Base-by-base conservation (phyloP, 257 asterid genomes). In the Plantago elongata region DNA sequence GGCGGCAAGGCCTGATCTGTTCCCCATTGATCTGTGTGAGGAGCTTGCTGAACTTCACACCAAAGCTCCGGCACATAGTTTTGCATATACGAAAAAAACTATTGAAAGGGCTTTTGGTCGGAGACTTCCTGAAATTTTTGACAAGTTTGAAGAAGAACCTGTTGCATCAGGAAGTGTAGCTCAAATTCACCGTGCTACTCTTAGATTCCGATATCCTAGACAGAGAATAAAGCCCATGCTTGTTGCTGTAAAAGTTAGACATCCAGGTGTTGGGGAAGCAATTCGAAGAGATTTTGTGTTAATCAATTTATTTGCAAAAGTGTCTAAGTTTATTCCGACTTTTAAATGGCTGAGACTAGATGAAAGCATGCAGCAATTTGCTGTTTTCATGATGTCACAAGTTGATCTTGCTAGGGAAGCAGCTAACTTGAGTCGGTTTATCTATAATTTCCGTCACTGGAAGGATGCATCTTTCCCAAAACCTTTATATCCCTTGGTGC, bases 331-430 rank as follows among this genome's bases (percentile, higher is more conserved):
- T 65, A 50, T 86, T 56, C 95, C 97, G 42, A 66, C 87, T 5
- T 69, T 89, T 74, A 87, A 82, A 71, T 89, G 97, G 97, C 77
- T 86, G 65, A 84, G 95, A 77, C 80, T 86, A 64, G 94, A 89
- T 74, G 95, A 89, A 73, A 86, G 97, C 82, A 63, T 84, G 65
- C 94, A 81, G 67, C 95, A 89, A 62, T 89, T 89, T 77, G 81
- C 89, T 10, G 89, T 82, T 62, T 89, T 86, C 82, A 86, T 89
- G 97, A 77, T 86, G 89, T 81, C 97, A 51, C 97, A 86, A 86
- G 97, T 89, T 64, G 97, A 86, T 79, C 94, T 89, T 65, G 84
- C 97, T 2, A 79, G 95, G 73, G 97, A 89, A 77, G 97, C 97
- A 61, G 97, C 97, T 61, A 86, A 87, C 65, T 74, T 86, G 78